Percentiles rank a stretch among this genome's conserved stretches.
phyloP scores from a whole-genome alignment of 2,329 filamentous ascomycete species.

The Colletotrichum zoysiae region DNA sequence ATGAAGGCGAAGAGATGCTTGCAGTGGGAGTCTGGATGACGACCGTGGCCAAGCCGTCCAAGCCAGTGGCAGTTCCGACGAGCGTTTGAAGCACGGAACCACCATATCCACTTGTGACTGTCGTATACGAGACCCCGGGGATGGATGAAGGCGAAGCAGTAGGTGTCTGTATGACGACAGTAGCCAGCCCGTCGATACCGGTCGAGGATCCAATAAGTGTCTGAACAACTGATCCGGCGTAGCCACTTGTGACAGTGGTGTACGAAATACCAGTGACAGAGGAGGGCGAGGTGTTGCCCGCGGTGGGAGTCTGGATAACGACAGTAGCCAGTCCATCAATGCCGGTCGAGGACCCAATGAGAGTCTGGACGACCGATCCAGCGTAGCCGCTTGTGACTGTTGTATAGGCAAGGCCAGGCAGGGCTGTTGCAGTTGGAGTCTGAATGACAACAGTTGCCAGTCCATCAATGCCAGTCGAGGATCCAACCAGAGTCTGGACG shows the following conservation, averaged over 20 bases:
- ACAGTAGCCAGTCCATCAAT: constrained; percentile 14
- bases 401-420: neutral
- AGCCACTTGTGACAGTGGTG: neutral
- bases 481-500: neutral
- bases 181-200: neutral
- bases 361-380: constrained; percentile 8
- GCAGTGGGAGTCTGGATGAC: neutral
- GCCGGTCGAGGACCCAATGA: neutral
- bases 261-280: neutral
- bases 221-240: neutral
- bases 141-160: neutral
- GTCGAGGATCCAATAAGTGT: neutral
- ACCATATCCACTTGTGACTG: constrained; percentile 13
- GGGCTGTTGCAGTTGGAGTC: neutral
- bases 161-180: neutral
- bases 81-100: constrained; percentile 9
- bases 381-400: neutral
- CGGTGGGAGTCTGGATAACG: constrained; percentile 16
- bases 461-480: neutral
- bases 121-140: constrained; percentile 9
- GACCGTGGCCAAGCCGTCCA: neutral
- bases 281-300: too few species aligned
- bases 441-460: constrained; percentile 22
- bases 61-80: neutral
- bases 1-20: neutral